Percentiles rank a stretch among this genome's conserved stretches.
Conservation (phyloP, 495 filamentous ascomycete genomes). For the Penicillium samsonianum region DNA sequence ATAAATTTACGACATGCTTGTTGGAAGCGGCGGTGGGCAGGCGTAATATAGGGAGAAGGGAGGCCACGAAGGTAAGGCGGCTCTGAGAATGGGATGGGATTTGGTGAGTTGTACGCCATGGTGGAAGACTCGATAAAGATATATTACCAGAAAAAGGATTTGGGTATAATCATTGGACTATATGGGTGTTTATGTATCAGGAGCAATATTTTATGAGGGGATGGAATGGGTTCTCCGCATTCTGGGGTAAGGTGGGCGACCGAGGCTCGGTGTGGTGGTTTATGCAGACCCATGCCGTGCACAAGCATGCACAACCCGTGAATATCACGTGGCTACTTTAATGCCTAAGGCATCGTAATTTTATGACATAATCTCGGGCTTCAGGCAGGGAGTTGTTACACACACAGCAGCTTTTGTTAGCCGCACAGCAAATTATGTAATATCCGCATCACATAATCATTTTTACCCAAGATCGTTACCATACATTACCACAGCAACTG, state of each 20-base stretch:
- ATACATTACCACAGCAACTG: too few relatives aligned
- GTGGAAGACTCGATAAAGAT: not conserved
- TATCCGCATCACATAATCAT: too few relatives aligned
- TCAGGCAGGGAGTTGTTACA: too few relatives aligned
- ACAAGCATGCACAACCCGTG: not conserved
- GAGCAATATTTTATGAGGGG: not conserved
- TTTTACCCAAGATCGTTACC: too few relatives aligned
- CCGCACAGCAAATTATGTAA: too few relatives aligned
- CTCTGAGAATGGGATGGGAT: slow-evolving; percentile 68
- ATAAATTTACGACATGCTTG: slow-evolving; percentile 66
- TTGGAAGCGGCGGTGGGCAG: slow-evolving; percentile 63
- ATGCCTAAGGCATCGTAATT: too few relatives aligned
- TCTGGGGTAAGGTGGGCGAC: slow-evolving; percentile 11
- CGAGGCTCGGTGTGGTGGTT: slow-evolving; percentile 32
- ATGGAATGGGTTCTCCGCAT: slow-evolving; percentile 22
- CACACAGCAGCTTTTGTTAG: too few relatives aligned
- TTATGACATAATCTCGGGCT: too few relatives aligned
- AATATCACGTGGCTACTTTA: not conserved
- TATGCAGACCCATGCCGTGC: not conserved
- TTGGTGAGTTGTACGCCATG: slow-evolving; percentile 39
- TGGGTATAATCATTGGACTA: not conserved
- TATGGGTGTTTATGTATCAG: not conserved
- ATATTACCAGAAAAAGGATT: not conserved
- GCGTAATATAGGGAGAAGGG: slow-evolving; percentile 68
- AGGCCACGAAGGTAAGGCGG: slow-evolving; percentile 70